Evolutionary conservation across 1,139 yeast genomes (phyloP), one percentile per base, ranked within the genome.

Genomic region (Eremothecium sinecaudum): DNA sequence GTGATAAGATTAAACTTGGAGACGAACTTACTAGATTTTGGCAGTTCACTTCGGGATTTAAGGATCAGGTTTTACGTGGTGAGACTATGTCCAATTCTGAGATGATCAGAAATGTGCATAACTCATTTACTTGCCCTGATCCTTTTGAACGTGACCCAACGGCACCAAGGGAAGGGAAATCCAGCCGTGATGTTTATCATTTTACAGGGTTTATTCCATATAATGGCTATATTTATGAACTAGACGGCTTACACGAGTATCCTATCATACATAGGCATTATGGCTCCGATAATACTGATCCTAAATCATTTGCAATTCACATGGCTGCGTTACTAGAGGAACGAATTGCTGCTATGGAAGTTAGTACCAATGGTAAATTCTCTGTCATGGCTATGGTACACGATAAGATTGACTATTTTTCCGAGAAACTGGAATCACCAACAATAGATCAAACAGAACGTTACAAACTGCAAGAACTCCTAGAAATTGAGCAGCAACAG

Each of bases 21-120:
- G 56, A 59, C 0, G 74, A 69, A 30, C 56, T 78, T 35, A 23
- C 45, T 3, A 65, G 69, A 34, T 73, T 78, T 53, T 65, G 63
- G 40, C 58, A 59, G 33, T 78, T 78, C 52, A 72, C 71, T 0
- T 54, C 58, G 0, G 70, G 68, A 0, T 75, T 78, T 46, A 30
- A 31, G 10, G 82, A 75, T 46, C 60, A 77, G 2, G 73, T 64
- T 33, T 58, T 74, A 56, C 63, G 69, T 31, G 86, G 86, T 4
- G 84, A 78, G 40, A 67, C 79, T 5, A 64, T 78, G 21, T 66
- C 79, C 16, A 75, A 75, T 50, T 73, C 79, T 36, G 81, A 75
- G 27, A 57, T 64, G 37, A 73, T 78, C 31, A 59, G 83, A 30
- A 50, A 60, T 3, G 73, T 69, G 3, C 86, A 78, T 53, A 78